phyloP scores from a whole-genome alignment of 2,329 filamentous ascomycete genomes.

The Thielaviopsis cerberus region DNA sequence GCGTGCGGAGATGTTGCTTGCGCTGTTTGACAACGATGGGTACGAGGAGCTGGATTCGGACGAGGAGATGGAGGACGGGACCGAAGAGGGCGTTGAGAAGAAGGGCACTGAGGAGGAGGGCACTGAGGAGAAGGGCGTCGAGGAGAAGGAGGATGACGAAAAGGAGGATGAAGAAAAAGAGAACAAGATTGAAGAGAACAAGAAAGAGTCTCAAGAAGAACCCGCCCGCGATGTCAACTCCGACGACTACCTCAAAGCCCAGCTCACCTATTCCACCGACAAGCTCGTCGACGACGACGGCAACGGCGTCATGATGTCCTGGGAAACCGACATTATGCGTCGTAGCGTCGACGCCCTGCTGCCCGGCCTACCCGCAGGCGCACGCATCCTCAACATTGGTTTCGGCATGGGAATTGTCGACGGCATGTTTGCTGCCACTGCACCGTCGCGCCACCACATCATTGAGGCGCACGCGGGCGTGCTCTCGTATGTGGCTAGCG shows the following conservation, averaged over 20 bases:
- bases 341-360: constrained; percentile 52
- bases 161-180: constrained; percentile 14
- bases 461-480: constrained; percentile 72
- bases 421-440: constrained; percentile 49
- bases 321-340: constrained; percentile 77
- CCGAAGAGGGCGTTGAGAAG: constrained; percentile 23
- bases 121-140: no score
- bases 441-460: constrained; percentile 58
- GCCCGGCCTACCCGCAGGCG: constrained; percentile 27
- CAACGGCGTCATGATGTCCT: constrained; percentile 88
- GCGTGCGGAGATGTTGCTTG: constrained; percentile 71
- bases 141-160: constrained; percentile 19
- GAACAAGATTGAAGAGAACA: constrained; percentile 17
- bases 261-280: constrained; percentile 43
- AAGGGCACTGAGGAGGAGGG: constrained; percentile 20
- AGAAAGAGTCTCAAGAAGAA: constrained; percentile 19
- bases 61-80: constrained; percentile 29
- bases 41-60: constrained; percentile 55
- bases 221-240: constrained; percentile 33
- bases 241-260: constrained; percentile 48
- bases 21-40: constrained; percentile 46
- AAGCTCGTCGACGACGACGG: constrained; percentile 55
- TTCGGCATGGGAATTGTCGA: constrained; percentile 88
- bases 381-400: constrained; percentile 65
- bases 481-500: constrained; percentile 38